phyloP scores from a whole-genome alignment of 345 rosid genomes.

The Angophora floribunda region DNA sequence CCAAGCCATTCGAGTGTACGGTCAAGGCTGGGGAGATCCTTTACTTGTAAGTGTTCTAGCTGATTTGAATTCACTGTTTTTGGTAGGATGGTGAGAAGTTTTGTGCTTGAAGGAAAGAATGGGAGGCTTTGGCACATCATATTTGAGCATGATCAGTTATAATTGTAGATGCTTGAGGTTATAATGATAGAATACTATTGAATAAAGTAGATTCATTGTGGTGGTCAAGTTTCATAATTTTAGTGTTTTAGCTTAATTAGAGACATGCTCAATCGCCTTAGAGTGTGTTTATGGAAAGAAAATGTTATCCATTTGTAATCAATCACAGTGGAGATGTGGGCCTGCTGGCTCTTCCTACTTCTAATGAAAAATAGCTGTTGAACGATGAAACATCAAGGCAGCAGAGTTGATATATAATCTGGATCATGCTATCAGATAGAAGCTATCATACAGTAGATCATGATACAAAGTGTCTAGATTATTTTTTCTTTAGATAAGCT shows the following conservation, averaged over 20 bases:
- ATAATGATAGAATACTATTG: not conserved
- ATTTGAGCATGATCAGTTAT: not conserved
- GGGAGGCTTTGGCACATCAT: not conserved
- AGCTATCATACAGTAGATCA: not conserved
- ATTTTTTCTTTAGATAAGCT: not conserved
- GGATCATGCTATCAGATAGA: not conserved
- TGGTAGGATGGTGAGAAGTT: not conserved
- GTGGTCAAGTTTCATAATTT: not conserved
- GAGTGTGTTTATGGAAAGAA: not conserved
- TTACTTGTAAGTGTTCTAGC: constrained; percentile 54
- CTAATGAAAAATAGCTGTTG: not conserved
- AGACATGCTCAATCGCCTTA: not conserved
- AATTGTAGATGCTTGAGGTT: not conserved
- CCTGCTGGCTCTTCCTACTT: not conserved
- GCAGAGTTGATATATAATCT: not conserved
- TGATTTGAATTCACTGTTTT: not conserved
- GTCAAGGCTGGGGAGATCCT: constrained; percentile 81
- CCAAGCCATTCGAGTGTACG: constrained; percentile 63
- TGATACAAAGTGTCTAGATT: not conserved
- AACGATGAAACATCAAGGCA: not conserved
- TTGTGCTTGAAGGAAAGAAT: not conserved
- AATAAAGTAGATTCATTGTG: not conserved
- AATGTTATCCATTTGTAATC: not conserved
- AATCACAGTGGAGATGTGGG: not conserved
- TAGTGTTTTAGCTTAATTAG: not conserved